Evolutionary conservation across 768 basidiomycete genomes (phyloP).

Genomic region (Udeniomyces megalosporus): DNA sequence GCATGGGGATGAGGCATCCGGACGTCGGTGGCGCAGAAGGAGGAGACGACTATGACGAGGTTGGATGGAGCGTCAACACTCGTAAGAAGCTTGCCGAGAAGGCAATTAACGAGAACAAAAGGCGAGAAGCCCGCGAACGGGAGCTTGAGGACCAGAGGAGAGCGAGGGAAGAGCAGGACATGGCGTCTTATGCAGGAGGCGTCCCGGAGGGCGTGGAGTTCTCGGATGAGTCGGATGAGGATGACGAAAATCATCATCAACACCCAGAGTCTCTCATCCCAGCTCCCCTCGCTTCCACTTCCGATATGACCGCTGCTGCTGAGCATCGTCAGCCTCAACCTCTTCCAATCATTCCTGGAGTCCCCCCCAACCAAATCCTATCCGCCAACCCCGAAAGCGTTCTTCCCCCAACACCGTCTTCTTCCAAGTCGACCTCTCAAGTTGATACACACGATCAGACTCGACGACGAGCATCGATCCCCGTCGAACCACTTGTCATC

Average conservation of each 20-base stretch:
- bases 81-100: constrained; percentile 30
- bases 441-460: too few species aligned
- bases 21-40: too few species aligned
- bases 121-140: constrained; percentile 21
- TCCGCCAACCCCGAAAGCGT: too few species aligned
- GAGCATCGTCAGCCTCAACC: too few species aligned
- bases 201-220: constrained; percentile 27
- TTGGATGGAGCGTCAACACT: constrained; percentile 19
- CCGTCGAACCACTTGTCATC: too few species aligned
- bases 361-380: background rate
- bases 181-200: constrained; percentile 17
- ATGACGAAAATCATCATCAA: constrained; percentile 25
- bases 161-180: constrained; percentile 19
- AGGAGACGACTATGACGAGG: constrained; percentile 23
- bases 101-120: constrained; percentile 29
- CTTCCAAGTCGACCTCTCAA: too few species aligned
- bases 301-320: background rate
- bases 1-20: too few species aligned
- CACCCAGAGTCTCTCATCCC: background rate
- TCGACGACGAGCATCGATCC: too few species aligned
- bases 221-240: constrained; percentile 37
- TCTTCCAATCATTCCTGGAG: background rate
- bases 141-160: constrained; percentile 19
- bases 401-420: too few species aligned
- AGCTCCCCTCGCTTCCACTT: background rate